Percentiles rank a stretch among this genome's conserved stretches.
Conservation (phyloP, 495 filamentous ascomycete species). For the Hypoxylon lenormandii region DNA sequence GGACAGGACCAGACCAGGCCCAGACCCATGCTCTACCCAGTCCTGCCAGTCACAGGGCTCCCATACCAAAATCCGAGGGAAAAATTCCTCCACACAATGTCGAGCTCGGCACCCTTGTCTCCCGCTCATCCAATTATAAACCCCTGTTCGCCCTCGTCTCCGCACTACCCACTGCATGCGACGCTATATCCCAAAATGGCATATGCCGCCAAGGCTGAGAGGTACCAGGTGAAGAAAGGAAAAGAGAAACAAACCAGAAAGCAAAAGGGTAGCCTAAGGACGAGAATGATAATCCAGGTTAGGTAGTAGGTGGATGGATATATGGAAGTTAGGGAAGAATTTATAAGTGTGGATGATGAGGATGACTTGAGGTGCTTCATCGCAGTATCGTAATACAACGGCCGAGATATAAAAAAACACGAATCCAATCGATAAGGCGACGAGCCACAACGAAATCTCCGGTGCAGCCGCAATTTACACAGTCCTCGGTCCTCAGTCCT, state of each 20-base stretch:
- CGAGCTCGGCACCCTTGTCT: constrained; percentile 40
- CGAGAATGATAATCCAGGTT: not conserved
- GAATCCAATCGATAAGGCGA: constrained; percentile 36
- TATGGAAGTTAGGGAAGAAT: not conserved
- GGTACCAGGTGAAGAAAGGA: constrained; percentile 6
- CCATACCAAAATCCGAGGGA: constrained; percentile 32
- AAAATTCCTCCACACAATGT: constrained; percentile 44
- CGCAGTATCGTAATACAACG: too few relatives aligned
- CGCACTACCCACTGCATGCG: constrained; percentile 35
- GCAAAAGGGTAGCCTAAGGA: not conserved
- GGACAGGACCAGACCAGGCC: constrained; percentile 22
- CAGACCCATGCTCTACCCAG: constrained; percentile 26
- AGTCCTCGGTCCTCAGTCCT: too few relatives aligned
- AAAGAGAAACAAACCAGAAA: constrained; percentile 7
- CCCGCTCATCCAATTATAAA: constrained; percentile 45
- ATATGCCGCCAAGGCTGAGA: constrained; percentile 29
- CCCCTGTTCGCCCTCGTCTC: constrained; percentile 35
- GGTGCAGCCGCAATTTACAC: constrained; percentile 46
- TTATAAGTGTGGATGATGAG: too few relatives aligned
- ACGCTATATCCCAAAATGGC: constrained; percentile 28
- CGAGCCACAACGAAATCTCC: constrained; percentile 32
- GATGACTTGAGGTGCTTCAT: not conserved
- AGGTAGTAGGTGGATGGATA: not conserved
- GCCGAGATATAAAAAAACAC: too few relatives aligned
- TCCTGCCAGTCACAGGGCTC: constrained; percentile 37